Conservation (phyloP, 2,329 filamentous ascomycete genomes). For the Ilyonectria sp. region DNA sequence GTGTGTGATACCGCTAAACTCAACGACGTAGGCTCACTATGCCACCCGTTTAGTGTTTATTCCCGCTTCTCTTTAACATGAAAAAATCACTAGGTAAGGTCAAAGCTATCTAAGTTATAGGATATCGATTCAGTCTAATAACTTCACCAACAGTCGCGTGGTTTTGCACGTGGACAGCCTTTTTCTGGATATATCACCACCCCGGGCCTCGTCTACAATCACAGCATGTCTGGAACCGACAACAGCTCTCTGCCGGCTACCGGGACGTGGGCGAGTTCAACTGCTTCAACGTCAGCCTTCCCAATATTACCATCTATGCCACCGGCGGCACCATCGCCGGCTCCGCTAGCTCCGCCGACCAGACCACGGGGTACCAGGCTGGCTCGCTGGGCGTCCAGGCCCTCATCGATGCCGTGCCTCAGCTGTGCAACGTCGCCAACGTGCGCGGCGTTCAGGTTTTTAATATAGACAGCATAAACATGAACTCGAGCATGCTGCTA, state of each 20-base stretch:
- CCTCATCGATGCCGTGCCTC: slow-evolving; percentile 69
- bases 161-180: too few species aligned
- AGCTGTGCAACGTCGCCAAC: slow-evolving; percentile 68
- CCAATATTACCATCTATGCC: slow-evolving; percentile 70
- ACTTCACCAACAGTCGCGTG: too few species aligned
- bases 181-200: too few species aligned
- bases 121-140: too few species aligned
- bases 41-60: too few species aligned
- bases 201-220: slow-evolving; percentile 40
- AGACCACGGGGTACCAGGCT: slow-evolving; percentile 61
- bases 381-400: slow-evolving; percentile 63
- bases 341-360: slow-evolving; percentile 61
- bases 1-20: too few species aligned
- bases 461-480: slow-evolving; percentile 62
- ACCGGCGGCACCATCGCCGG: slow-evolving; percentile 74
- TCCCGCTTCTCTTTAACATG: too few species aligned
- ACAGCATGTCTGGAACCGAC: slow-evolving; percentile 32
- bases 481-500: slow-evolving; percentile 66
- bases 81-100: too few species aligned
- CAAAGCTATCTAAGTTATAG: too few species aligned
- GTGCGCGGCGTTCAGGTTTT: slow-evolving; percentile 67
- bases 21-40: too few species aligned
- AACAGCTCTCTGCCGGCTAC: slow-evolving; percentile 32
- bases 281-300: slow-evolving; percentile 54
- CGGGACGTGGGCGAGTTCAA: slow-evolving; percentile 40